phyloP scores from a whole-genome alignment of 2,329 filamentous ascomycete genomes.

The Cercospora janseana region DNA sequence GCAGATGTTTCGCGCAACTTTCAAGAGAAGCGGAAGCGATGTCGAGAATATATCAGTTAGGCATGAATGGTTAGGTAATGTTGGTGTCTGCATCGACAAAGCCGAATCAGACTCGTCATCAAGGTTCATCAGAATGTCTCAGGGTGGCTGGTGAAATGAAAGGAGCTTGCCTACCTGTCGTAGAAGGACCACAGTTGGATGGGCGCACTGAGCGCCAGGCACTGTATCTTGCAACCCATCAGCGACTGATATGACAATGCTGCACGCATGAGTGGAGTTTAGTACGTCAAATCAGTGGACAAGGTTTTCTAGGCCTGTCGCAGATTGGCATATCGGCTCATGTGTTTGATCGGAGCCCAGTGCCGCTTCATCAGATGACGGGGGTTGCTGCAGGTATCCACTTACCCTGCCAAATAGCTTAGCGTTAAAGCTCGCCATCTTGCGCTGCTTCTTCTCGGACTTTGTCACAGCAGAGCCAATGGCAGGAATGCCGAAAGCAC shows the following conservation, averaged over 20 bases:
- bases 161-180: background rate
- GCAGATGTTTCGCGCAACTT: background rate
- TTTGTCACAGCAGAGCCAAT: constrained; percentile 12
- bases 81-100: constrained; percentile 41
- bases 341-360: constrained; percentile 40
- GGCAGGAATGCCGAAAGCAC: background rate
- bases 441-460: constrained; percentile 25
- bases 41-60: constrained; percentile 14
- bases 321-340: constrained; percentile 40
- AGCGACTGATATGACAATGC: too few relatives aligned
- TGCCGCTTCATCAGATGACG: constrained; percentile 39
- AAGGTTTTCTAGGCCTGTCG: constrained; percentile 48
- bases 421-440: constrained; percentile 21
- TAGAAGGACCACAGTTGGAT: background rate
- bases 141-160: constrained; percentile 5
- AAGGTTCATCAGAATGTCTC: constrained; percentile 37
- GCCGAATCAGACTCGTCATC: constrained; percentile 44
- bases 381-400: background rate
- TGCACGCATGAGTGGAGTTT: too few relatives aligned
- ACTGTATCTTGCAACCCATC: too few relatives aligned
- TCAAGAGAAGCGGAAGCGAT: background rate
- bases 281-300: constrained; percentile 45
- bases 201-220: too few relatives aligned
- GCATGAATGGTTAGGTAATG: constrained; percentile 42
- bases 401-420: constrained; percentile 16